A percentile compares a stretch with the other conserved stretches of the same genome.
Conservation (phyloP, 2,329 filamentous ascomycete genomes). For the Fusarium siculi region DNA sequence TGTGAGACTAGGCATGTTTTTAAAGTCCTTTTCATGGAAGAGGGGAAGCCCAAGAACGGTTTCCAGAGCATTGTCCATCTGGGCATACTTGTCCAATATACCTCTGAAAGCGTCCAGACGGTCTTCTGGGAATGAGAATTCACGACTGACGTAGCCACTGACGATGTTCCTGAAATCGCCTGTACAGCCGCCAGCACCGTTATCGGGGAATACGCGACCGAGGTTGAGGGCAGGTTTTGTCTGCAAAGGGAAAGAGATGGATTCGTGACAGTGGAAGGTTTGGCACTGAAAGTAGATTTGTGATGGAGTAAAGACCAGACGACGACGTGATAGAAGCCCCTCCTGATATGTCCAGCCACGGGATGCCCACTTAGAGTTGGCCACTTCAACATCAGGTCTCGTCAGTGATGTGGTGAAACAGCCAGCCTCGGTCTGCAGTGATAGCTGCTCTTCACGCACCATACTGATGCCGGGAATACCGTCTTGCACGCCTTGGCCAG, state of each 20-base stretch:
- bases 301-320: slow-evolving; percentile 51
- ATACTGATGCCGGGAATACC: slow-evolving; percentile 51
- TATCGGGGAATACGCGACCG: slow-evolving; percentile 48
- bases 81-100: slow-evolving; percentile 45
- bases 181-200: slow-evolving; percentile 37
- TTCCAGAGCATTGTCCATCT: slow-evolving; percentile 42
- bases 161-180: slow-evolving; percentile 45
- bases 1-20: slow-evolving; percentile 41
- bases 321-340: slow-evolving; percentile 49
- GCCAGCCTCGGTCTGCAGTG: slow-evolving; percentile 47
- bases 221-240: slow-evolving; percentile 46
- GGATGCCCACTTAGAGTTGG: slow-evolving; percentile 49
- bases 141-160: slow-evolving; percentile 47
- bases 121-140: slow-evolving; percentile 43
- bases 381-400: slow-evolving; percentile 50
- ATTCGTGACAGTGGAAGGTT: slow-evolving; percentile 52
- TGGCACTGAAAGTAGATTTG: slow-evolving; percentile 54
- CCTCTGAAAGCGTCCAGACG: slow-evolving; percentile 50
- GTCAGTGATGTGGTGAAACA: slow-evolving; percentile 51
- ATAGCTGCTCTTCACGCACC: slow-evolving; percentile 50
- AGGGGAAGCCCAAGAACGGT: slow-evolving; percentile 50
- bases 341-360: slow-evolving; percentile 53
- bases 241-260: slow-evolving; percentile 48
- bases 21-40: slow-evolving; percentile 49
- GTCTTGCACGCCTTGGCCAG: slow-evolving; percentile 44